These are phyloP conservation scores for Dentipellis fragilis DNA, from an alignment of 768 basidiomycete species.

Conservation along the genomic window DNA sequence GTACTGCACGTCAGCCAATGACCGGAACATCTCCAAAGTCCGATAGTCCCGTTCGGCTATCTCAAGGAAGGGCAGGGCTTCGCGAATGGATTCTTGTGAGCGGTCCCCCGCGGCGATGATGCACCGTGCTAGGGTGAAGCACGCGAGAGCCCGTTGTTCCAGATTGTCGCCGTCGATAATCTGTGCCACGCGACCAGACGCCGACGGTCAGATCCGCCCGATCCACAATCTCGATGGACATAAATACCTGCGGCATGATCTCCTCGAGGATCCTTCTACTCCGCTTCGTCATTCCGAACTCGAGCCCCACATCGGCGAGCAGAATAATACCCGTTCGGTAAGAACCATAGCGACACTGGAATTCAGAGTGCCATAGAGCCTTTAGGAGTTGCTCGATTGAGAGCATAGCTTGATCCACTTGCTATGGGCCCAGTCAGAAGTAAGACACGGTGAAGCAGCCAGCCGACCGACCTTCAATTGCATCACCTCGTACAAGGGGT, in stretches of 20 bases:
- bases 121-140: slow-evolving; percentile 65
- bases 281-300: slow-evolving; percentile 65
- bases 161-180: slow-evolving; percentile 61
- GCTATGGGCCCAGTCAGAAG: slow-evolving; percentile 27
- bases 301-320: slow-evolving; percentile 69
- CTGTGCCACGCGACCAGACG: slow-evolving; percentile 23
- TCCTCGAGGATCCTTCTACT: slow-evolving; percentile 61
- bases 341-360: slow-evolving; percentile 53
- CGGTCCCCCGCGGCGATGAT: slow-evolving; percentile 47
- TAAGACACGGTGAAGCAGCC: not conserved
- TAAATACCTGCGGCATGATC: slow-evolving; percentile 78
- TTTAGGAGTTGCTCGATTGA: slow-evolving; percentile 59
- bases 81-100: slow-evolving; percentile 29
- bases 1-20: slow-evolving; percentile 63
- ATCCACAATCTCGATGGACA: slow-evolving; percentile 4
- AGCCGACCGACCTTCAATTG: slow-evolving; percentile 25
- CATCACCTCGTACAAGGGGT: slow-evolving; percentile 34
- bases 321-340: slow-evolving; percentile 64
- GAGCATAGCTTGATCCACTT: slow-evolving; percentile 50
- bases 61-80: slow-evolving; percentile 51
- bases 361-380: slow-evolving; percentile 74
- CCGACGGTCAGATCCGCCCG: not conserved
- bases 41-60: slow-evolving; percentile 60
- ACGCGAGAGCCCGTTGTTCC: slow-evolving; percentile 69
- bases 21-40: slow-evolving; percentile 45